Evolutionary conservation across 2,329 filamentous ascomycete species (phyloP).

Genomic region (Talaromyces sp.): DNA sequence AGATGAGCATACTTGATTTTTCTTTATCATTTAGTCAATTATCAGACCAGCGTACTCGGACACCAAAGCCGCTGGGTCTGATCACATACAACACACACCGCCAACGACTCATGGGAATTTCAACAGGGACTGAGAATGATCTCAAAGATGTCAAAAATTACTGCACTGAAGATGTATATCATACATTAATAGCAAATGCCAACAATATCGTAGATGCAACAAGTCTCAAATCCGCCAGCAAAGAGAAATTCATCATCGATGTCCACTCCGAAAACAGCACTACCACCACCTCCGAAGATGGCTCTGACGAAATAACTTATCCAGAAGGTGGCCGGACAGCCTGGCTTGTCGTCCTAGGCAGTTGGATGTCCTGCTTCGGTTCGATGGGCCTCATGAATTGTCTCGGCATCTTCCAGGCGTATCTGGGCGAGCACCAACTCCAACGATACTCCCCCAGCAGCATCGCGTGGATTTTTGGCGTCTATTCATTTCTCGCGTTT

Average conservation of each 20-base stretch:
- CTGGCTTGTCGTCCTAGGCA: conserved; percentile 84
- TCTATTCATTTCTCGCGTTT: conserved; percentile 80
- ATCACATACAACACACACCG: background rate
- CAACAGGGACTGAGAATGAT: background rate
- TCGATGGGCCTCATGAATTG: conserved; percentile 77
- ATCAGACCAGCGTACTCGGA: background rate
- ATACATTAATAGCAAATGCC: background rate
- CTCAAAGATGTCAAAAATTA: background rate
- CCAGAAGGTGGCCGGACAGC: conserved; percentile 74
- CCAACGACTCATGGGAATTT: background rate
- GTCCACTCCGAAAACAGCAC: background rate
- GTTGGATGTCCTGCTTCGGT: conserved; percentile 74
- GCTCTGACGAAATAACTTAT: background rate
- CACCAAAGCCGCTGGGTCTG: background rate
- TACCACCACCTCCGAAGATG: background rate
- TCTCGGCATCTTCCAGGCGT: conserved; percentile 75
- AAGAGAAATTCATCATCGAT: background rate
- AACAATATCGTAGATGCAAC: background rate
- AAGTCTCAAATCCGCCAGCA: background rate
- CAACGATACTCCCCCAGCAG: conserved; percentile 62
- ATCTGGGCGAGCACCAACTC: conserved; percentile 71
- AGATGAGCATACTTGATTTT: too few species aligned
- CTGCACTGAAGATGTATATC: background rate
- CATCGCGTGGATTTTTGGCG: conserved; percentile 82
- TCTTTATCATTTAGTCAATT: background rate